Evolutionary conservation across 306 rosid species (phyloP), one percentile per base, ranked within the genome.

Genomic region (Cucumis cinereus): DNA sequence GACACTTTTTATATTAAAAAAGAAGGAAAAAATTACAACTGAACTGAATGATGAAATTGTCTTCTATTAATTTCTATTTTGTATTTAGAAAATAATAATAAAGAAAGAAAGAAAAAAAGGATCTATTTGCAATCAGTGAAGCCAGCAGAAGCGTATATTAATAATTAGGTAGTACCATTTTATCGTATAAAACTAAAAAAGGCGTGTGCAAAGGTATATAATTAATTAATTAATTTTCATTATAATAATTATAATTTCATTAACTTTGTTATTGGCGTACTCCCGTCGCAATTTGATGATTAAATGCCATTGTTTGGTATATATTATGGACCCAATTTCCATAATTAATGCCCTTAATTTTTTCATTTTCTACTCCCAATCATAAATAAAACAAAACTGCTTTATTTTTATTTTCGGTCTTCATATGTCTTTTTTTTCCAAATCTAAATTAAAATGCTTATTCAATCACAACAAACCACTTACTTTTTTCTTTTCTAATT

Each of bases 211-310:
- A 10, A 14, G 40, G 36, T 45, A 14, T 24, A 22, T 30, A 30
- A 30, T 5, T 26, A 26, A 47, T 69, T 69, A 23, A 14, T 2
- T n/a, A n/a, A n/a, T n/a, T n/a, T n/a, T n/a, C n/a, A 45, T 47
- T 43, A 22, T 69, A 69, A 23, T 67, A 20, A 64, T 36, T 2
- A 63, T 17, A 16, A 33, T 11, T 40, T n/a, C 13, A 6, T 4
- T 43, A 4, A 17, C 13, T 13, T 40, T 12, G 49, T 23, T 7
- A 22, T 69, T 24, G 38, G 11, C 40, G 49, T 67, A 67, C 73
- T 67, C 23, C 73, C 54, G n/a, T 67, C 73, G 30, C 54, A 40
- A 40, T 67, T 40, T 41, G 52, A 64, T 68, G 74, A 68, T 68
- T 68, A 68, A 64, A 68, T 40, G 54, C 35, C 55, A 22, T 20